Conservation (phyloP, 805 yeast species). For the Pichia cabralensis region DNA sequence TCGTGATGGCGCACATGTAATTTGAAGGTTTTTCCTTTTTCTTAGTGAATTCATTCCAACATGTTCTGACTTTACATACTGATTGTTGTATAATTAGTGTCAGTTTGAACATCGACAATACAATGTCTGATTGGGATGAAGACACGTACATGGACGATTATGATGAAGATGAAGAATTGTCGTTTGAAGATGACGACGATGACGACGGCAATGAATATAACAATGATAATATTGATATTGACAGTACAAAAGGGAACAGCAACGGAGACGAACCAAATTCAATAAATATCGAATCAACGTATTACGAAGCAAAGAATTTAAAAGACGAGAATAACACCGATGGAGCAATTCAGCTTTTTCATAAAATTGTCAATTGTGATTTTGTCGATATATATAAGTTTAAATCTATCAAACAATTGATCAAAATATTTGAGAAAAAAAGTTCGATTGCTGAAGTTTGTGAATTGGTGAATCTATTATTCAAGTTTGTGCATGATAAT, state of each 20-base stretch:
- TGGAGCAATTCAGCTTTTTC: conserved; percentile 20
- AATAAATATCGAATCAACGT: conserved; percentile 18
- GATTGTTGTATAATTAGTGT: too few species aligned
- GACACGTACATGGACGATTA: conserved; percentile 27
- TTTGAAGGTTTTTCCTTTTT: too few species aligned
- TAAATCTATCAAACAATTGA: conserved; percentile 26
- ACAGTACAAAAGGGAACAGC: not conserved
- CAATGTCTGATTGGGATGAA: conserved; percentile 30
- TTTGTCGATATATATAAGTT: conserved; percentile 18
- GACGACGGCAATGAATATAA: conserved; percentile 14
- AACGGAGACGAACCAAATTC: conserved; percentile 1
- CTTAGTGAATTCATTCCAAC: too few species aligned
- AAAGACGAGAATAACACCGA: conserved; percentile 23
- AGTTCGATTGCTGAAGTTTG: conserved; percentile 11
- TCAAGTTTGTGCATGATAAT: conserved; percentile 9
- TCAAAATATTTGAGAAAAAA: conserved; percentile 20
- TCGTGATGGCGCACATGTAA: too few species aligned
- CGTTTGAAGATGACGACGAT: conserved; percentile 14
- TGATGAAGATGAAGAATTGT: not conserved
- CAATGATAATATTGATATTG: conserved; percentile 7
- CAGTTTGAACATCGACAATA: too few species aligned
- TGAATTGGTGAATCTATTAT: conserved; percentile 13
- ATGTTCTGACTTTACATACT: too few species aligned
- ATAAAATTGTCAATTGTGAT: conserved; percentile 10
- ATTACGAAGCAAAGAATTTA: conserved; percentile 25